Evolutionary conservation across 805 yeast genomes (phyloP).

Genomic region (Yamadazyma scolyti): DNA sequence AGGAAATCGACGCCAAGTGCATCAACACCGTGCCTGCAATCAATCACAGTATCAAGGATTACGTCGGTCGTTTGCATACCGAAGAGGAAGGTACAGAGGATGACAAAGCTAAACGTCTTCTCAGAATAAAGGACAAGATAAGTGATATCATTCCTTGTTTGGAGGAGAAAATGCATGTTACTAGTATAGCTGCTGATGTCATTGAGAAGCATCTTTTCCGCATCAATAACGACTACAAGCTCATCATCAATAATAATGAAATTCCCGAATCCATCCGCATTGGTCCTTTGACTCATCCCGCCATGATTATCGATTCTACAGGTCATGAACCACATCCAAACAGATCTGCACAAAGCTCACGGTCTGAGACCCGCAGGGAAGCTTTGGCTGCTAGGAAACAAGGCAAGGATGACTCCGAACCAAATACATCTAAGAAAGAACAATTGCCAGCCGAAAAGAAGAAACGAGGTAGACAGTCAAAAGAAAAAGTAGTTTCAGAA

Average conservation of each 20-base stretch:
- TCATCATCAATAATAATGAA: slow-evolving; percentile 68
- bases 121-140: slow-evolving; percentile 40
- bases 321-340: slow-evolving; percentile 39
- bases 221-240: slow-evolving; percentile 75
- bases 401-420: slow-evolving; percentile 30
- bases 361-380: slow-evolving; percentile 85
- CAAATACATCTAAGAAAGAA: slow-evolving; percentile 11
- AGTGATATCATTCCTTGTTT: slow-evolving; percentile 83
- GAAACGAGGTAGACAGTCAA: slow-evolving; percentile 13
- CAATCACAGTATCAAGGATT: slow-evolving; percentile 50
- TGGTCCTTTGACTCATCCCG: slow-evolving; percentile 87
- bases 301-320: slow-evolving; percentile 64
- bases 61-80: slow-evolving; percentile 21
- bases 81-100: not conserved
- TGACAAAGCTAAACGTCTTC: slow-evolving; percentile 5
- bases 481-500: slow-evolving; percentile 8
- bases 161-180: slow-evolving; percentile 97
- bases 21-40: slow-evolving; percentile 69
- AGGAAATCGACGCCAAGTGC: slow-evolving; percentile 95
- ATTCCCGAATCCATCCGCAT: slow-evolving; percentile 74
- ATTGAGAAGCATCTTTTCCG: slow-evolving; percentile 65
- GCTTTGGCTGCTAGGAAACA: slow-evolving; percentile 89
- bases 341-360: slow-evolving; percentile 66
- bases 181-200: slow-evolving; percentile 82
- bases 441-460: slow-evolving; percentile 14